A percentile compares a stretch with the other conserved stretches of the same genome.
Evolutionary conservation across 192 early-diverging fungal species (phyloP).

Genomic region (Backusella tuberculispora): DNA sequence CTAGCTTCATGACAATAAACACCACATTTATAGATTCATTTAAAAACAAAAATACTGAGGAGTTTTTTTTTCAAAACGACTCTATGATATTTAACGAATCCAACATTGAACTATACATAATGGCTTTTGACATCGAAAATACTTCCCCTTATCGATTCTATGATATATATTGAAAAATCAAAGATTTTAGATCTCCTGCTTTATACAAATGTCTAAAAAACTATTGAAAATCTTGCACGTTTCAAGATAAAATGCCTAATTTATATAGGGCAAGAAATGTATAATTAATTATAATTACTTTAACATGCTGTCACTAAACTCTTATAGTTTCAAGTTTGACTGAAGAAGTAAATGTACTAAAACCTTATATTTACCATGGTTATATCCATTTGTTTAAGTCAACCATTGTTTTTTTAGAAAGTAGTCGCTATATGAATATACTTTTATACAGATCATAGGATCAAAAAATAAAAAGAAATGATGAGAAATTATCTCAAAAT

Average conservation of each 20-base stretch:
- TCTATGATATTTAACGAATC: conserved; percentile 9
- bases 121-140: not conserved
- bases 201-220: conserved; percentile 6
- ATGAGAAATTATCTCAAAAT: too few relatives aligned
- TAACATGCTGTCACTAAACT: not conserved
- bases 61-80: too few relatives aligned
- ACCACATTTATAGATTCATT: too few relatives aligned
- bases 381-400: not conserved
- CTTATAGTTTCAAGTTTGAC: not conserved
- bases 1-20: too few relatives aligned
- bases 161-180: not conserved
- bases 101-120: conserved; percentile 17
- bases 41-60: too few relatives aligned
- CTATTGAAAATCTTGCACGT: conserved; percentile 3
- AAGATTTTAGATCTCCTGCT: not conserved
- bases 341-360: not conserved
- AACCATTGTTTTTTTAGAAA: not conserved
- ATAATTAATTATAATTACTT: conserved; percentile 10
- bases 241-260: conserved; percentile 19
- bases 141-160: not conserved
- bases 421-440: not conserved
- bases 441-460: too few relatives aligned
- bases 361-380: conserved; percentile 6
- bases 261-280: not conserved
- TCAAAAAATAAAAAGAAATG: too few relatives aligned